phyloP scores from a whole-genome alignment of 116 monocot species.

The Cymodocea nodosa region DNA sequence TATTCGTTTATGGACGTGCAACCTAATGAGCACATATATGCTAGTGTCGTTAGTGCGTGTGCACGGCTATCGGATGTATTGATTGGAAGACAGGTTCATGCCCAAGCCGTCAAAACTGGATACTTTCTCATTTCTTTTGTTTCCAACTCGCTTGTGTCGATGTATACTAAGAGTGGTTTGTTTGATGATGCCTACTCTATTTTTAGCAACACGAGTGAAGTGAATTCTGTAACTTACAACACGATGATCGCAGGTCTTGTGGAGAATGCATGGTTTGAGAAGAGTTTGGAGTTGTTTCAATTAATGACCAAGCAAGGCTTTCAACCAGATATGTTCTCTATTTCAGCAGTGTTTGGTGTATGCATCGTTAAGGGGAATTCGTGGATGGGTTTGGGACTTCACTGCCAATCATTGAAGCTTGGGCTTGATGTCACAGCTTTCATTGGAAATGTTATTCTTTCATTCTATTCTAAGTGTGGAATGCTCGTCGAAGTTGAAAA shows the following conservation, averaged over 20 bases:
- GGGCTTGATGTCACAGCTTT: constrained; percentile 41
- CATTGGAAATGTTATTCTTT: constrained; percentile 53
- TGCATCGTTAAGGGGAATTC: constrained; percentile 21
- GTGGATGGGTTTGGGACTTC: constrained; percentile 22
- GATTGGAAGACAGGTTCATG: constrained; percentile 40
- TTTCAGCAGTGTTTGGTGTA: constrained; percentile 27
- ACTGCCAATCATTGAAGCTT: constrained; percentile 43
- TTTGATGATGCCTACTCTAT: constrained; percentile 24
- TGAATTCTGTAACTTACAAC: constrained; percentile 47
- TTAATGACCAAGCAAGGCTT: constrained; percentile 27
- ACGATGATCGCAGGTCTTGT: constrained; percentile 45
- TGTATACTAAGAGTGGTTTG: constrained; percentile 57
- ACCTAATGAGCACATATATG: constrained; percentile 50
- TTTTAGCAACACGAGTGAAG: constrained; percentile 24
- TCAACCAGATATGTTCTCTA: constrained; percentile 37
- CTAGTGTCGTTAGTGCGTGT: constrained; percentile 36
- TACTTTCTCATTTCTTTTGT: constrained; percentile 37
- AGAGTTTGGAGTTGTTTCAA: constrained; percentile 37
- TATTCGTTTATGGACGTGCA: constrained; percentile 31
- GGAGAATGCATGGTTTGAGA: constrained; percentile 22
- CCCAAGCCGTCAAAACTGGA: constrained; percentile 34
- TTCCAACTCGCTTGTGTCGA: constrained; percentile 50
- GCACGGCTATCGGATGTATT: constrained; percentile 20
- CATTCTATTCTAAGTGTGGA: constrained; percentile 35
- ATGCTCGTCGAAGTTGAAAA: constrained; percentile 25